Conservation (phyloP, 1,284 basidiomycete species). For the Abortiporus biennis region DNA sequence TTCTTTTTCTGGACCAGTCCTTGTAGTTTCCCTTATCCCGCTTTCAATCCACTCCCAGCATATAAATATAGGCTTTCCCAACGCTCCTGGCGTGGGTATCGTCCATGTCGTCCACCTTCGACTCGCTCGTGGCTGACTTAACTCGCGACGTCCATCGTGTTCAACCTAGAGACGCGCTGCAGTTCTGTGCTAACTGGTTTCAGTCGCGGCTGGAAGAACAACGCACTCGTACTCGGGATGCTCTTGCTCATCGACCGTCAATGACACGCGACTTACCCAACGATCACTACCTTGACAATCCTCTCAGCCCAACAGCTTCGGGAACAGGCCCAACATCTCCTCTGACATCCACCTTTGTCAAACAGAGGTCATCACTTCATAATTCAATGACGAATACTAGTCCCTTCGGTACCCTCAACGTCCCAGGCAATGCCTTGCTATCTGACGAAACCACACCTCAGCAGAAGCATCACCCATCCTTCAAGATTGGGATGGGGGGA, state of each 20-base stretch:
- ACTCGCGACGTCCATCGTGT: constrained; percentile 82
- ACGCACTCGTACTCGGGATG: constrained; percentile 63
- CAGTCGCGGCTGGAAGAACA: constrained; percentile 82
- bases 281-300: constrained; percentile 56
- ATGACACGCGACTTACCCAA: constrained; percentile 43
- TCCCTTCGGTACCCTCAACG: constrained; percentile 71
- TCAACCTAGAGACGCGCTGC: constrained; percentile 85
- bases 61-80: too few species aligned
- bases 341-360: constrained; percentile 39
- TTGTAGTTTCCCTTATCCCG: too few species aligned
- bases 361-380: constrained; percentile 40
- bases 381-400: constrained; percentile 43
- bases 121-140: constrained; percentile 78
- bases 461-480: constrained; percentile 40
- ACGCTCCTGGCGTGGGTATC: background rate
- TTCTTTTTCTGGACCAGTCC: too few species aligned
- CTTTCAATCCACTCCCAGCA: too few species aligned
- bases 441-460: constrained; percentile 45
- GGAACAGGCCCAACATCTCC: constrained; percentile 34
- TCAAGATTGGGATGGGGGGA: constrained; percentile 53
- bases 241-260: constrained; percentile 45
- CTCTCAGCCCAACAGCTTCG: constrained; percentile 29
- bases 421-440: constrained; percentile 70
- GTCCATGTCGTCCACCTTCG: constrained; percentile 70
- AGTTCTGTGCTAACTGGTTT: constrained; percentile 97